Conservation (phyloP, 2,329 filamentous ascomycete species). For the Exserohilum turcica region DNA sequence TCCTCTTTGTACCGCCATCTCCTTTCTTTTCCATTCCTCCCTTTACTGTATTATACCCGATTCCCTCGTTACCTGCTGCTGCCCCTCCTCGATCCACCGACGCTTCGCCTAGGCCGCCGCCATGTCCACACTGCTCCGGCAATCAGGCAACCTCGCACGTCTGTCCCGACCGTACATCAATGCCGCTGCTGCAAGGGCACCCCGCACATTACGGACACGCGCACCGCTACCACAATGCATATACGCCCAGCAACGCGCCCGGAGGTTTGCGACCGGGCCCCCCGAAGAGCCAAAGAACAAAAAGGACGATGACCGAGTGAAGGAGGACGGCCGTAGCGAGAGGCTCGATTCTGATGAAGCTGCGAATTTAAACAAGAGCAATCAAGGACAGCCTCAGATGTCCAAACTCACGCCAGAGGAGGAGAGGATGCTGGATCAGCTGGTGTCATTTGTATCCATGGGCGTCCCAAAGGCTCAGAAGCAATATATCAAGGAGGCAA, state of each 20-base stretch:
- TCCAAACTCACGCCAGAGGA: constrained; percentile 60
- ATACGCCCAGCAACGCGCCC: constrained; percentile 51
- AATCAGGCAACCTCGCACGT: constrained; percentile 69
- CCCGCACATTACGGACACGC: constrained; percentile 43
- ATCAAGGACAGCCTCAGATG: constrained; percentile 51
- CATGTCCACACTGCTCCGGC: constrained; percentile 71
- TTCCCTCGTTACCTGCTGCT: constrained; percentile 6
- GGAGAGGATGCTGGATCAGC: constrained; percentile 61
- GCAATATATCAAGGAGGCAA: constrained; percentile 62
- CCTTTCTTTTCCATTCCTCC: neutral
- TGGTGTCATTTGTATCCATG: constrained; percentile 62
- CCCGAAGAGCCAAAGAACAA: constrained; percentile 42
- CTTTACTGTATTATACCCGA: constrained; percentile 5
- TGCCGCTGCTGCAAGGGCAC: constrained; percentile 55
- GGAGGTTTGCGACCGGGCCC: constrained; percentile 50
- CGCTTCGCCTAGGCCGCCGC: constrained; percentile 40
- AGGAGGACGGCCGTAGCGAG: constrained; percentile 40
- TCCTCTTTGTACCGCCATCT: neutral
- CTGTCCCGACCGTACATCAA: constrained; percentile 63
- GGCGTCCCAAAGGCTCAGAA: constrained; percentile 67
- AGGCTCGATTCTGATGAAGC: constrained; percentile 39
- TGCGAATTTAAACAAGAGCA: constrained; percentile 36
- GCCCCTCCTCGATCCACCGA: constrained; percentile 17
- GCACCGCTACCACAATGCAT: constrained; percentile 50
- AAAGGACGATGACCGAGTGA: constrained; percentile 29